Conservation (phyloP, 345 rosid genomes). For the Populus tremula region DNA sequence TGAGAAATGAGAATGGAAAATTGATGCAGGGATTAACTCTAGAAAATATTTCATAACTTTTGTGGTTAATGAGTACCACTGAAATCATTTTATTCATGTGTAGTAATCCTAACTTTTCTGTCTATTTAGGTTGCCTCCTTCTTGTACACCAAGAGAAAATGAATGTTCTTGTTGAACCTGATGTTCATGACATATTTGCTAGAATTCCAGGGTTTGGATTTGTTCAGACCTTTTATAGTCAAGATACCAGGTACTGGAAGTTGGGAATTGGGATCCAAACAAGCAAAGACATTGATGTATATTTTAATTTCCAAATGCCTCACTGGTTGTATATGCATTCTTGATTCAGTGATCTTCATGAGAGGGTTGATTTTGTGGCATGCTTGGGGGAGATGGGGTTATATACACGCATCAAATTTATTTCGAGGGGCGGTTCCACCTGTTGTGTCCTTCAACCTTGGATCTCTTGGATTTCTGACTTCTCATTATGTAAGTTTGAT, state of each 20-base stretch:
- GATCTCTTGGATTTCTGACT: slow-evolving; percentile 97
- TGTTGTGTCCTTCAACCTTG: slow-evolving; percentile 92
- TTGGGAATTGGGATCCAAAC: background rate
- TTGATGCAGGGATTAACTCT: background rate
- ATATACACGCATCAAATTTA: slow-evolving; percentile 90
- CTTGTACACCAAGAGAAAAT: slow-evolving; percentile 90
- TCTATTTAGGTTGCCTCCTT: slow-evolving; percentile 72
- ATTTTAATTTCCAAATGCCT: slow-evolving; percentile 5
- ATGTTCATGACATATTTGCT: slow-evolving; percentile 93
- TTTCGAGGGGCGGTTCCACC: slow-evolving; percentile 94
- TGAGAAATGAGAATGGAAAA: background rate
- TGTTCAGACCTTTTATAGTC: slow-evolving; percentile 93
- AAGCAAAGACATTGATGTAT: slow-evolving; percentile 1
- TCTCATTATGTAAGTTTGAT: slow-evolving; percentile 66
- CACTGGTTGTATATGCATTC: slow-evolving; percentile 8
- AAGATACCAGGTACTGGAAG: slow-evolving; percentile 75
- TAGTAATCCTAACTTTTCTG: slow-evolving; percentile 11
- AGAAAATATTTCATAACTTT: background rate
- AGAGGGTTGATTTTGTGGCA: slow-evolving; percentile 95
- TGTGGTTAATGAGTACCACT: background rate
- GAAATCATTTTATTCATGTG: background rate
- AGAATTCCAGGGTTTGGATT: slow-evolving; percentile 98
- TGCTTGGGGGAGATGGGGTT: slow-evolving; percentile 99
- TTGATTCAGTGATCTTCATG: slow-evolving; percentile 81
- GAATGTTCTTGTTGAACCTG: slow-evolving; percentile 97